These are phyloP conservation scores for Chlorella variabilis DNA, from an alignment of 163 green algal genomes.

Conservation along the genomic window DNA sequence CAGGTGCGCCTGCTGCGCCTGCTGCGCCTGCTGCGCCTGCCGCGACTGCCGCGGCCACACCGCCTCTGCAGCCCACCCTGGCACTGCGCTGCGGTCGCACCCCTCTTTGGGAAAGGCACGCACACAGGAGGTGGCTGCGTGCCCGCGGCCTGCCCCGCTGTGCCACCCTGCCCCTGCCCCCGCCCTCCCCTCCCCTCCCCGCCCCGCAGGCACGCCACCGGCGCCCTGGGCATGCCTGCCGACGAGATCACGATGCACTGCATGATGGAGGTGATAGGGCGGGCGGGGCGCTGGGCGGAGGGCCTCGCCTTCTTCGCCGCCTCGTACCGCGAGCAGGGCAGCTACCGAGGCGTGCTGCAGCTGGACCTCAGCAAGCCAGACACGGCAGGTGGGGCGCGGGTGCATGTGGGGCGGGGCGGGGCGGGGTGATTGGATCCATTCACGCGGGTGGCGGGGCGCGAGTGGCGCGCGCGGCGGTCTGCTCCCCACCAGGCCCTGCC, in stretches of 20 bases:
- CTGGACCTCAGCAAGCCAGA: background rate
- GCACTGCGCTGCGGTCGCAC: no score
- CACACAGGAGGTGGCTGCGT: no score
- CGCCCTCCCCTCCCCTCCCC: background rate
- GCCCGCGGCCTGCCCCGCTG: background rate
- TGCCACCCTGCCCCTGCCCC: background rate
- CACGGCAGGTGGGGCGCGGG: background rate
- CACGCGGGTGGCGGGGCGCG: no score
- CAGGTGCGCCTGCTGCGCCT: no score
- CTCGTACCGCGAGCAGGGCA: background rate
- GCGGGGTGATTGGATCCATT: no score
- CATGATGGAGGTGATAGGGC: constrained; percentile 39
- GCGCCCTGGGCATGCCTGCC: background rate
- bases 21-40: no score
- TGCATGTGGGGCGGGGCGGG: background rate
- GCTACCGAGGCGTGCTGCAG: constrained; percentile 14
- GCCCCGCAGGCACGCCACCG: background rate
- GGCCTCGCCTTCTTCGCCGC: constrained; percentile 8
- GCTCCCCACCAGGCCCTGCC: no score
- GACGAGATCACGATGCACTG: constrained; percentile 42
- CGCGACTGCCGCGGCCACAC: no score
- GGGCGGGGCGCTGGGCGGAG: constrained; percentile 14
- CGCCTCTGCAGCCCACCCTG: no score
- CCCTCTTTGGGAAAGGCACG: no score
- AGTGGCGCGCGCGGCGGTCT: no score